Conservation (phyloP, 2,329 filamentous ascomycete genomes). For the Penicillium sp. region DNA sequence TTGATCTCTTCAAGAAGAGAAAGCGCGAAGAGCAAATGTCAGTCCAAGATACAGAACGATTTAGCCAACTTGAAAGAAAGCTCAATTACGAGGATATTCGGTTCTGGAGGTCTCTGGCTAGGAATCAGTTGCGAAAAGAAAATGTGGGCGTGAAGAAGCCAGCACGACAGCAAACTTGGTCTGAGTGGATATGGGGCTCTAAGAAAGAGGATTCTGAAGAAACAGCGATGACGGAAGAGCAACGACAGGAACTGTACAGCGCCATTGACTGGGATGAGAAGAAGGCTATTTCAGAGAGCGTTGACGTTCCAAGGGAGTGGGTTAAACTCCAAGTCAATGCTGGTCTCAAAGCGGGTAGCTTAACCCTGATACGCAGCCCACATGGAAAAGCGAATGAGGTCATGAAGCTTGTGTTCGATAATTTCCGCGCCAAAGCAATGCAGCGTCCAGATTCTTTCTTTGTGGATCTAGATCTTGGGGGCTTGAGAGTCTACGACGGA, state of each 20-base stretch:
- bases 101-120: conserved; percentile 93
- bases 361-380: conserved; percentile 86
- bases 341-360: conserved; percentile 92
- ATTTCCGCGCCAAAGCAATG: conserved; percentile 87
- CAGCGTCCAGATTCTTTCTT: conserved; percentile 91
- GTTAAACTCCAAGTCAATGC: conserved; percentile 92
- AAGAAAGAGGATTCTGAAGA: conserved; percentile 76
- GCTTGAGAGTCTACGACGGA: conserved; percentile 92
- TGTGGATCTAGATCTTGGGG: conserved; percentile 86
- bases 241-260: conserved; percentile 94
- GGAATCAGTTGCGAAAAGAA: conserved; percentile 94
- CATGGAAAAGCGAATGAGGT: conserved; percentile 80
- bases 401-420: conserved; percentile 89
- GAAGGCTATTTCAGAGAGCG: conserved; percentile 80
- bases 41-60: conserved; percentile 70
- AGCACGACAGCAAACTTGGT: conserved; percentile 79
- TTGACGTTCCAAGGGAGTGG: conserved; percentile 88
- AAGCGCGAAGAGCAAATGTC: conserved; percentile 73
- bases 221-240: conserved; percentile 89
- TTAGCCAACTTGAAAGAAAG: conserved; percentile 82
- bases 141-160: conserved; percentile 83
- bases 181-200: conserved; percentile 88
- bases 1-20: conserved; percentile 94
- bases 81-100: conserved; percentile 92
- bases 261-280: conserved; percentile 99